Evolutionary conservation across 2,329 filamentous ascomycete species (phyloP).

Genomic region (Fusarium mangiferae): DNA sequence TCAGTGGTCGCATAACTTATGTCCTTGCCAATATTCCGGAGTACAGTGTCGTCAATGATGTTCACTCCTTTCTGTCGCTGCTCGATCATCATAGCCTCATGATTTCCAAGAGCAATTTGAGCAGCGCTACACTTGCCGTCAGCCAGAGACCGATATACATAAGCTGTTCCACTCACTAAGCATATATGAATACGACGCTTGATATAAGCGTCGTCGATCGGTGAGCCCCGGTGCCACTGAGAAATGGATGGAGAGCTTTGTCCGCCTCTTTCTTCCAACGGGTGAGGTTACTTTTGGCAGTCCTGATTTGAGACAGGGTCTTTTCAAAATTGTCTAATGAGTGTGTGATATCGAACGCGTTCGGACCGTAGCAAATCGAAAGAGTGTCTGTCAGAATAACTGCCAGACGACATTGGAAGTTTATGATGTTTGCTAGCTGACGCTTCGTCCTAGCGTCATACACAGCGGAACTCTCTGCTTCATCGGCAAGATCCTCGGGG

Average conservation of each 20-base stretch:
- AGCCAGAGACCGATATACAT: fast-evolving
- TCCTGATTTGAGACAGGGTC: not conserved
- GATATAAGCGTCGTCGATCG: conserved; percentile 17
- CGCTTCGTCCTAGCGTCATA: not conserved
- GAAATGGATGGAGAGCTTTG: not conserved
- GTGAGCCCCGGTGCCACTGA: not conserved
- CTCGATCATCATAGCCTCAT: conserved; percentile 27
- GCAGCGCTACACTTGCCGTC: not conserved
- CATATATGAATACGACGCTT: conserved; percentile 27
- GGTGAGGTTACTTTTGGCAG: not conserved
- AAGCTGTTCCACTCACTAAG: not conserved
- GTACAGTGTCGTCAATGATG: conserved; percentile 1
- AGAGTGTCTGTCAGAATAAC: conserved; percentile 5
- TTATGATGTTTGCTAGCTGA: not conserved
- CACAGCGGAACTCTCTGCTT: not conserved
- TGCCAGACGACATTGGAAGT: not conserved
- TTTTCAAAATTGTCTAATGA: conserved; percentile 3
- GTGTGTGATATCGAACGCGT: conserved; percentile 6
- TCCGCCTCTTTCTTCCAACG: conserved; percentile 1
- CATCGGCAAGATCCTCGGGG: not conserved
- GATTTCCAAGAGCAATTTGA: conserved; percentile 16
- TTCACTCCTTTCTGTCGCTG: conserved; percentile 27
- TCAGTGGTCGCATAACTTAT: conserved; percentile 9
- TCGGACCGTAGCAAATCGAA: conserved; percentile 6
- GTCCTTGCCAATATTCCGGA: conserved; percentile 6